Base-by-base conservation (phyloP, 2,329 filamentous ascomycete genomes). In the Cladosporium velox region DNA sequence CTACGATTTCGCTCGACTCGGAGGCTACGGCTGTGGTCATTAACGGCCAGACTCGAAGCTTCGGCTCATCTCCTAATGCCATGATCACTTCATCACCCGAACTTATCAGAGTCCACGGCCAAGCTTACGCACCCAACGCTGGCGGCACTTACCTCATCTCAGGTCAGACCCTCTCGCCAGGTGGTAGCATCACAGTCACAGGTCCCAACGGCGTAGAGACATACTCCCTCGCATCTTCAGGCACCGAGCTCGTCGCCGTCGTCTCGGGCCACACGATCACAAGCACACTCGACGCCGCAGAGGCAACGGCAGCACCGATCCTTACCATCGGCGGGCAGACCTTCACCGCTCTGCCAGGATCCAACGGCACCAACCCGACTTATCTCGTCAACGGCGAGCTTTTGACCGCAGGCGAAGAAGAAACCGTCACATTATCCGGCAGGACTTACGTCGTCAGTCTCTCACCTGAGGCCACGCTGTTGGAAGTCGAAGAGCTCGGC, bases 361-460 rank as follows among this genome's bases (percentile, higher is more conserved):
- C 64, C 30, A 67, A 67, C 52, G 72, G 72, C 61, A 69, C 68
- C 32, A 70, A 70, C 12, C 70, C 74, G 2, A 75, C 75, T 1
- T 82, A 81, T 52, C 66, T 80, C 12, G 71, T 82, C 15, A 72
- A 73, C 26, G 79, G 77, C 11, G 74, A 79, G 49, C 80, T 78
- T 1, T 73, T 82, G 1, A 70, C 71, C 1, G 75, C 79, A 8
- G 78, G 77, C 11, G 74, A 76, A 8, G 67, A 66, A 8, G 72
- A 73, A 30, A 75, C 73, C 11, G 72, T 73, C 14, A 72, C 68
- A 2, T 66, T 77, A 57, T 60, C 66, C 28, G 72, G 74, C 15
- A 67, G 69, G 18, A 74, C 70, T 0, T 75, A 72, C 64, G 65
- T 76, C 44, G 66, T 76, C 32, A 74, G 69, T 30, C 75, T 81